Evolutionary conservation across 2,329 filamentous ascomycete genomes (phyloP).

Genomic region (Clarireedia monteithiana): DNA sequence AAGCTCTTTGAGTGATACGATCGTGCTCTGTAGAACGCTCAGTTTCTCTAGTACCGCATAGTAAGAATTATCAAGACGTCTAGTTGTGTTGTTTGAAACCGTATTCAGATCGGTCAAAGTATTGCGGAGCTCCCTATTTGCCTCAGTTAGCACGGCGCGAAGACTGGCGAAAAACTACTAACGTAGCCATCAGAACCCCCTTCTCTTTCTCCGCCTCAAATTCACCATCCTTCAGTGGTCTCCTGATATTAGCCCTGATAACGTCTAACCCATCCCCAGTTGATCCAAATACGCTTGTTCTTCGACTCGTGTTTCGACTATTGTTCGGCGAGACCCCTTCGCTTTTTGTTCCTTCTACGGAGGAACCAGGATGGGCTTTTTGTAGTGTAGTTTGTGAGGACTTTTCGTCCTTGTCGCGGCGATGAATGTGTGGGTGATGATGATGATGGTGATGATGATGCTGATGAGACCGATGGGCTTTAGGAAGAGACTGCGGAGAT

Average conservation of each 20-base stretch:
- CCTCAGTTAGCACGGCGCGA: conserved; percentile 1
- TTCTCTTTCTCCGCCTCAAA: conserved; percentile 36
- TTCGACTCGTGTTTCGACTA: conserved; percentile 38
- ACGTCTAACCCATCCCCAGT: conserved; percentile 10
- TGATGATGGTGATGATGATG: conserved; percentile 4
- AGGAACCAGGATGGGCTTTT: conserved; percentile 4
- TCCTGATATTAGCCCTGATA: conserved; percentile 10
- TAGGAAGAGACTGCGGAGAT: conserved; percentile 10
- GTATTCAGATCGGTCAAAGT: conserved; percentile 47
- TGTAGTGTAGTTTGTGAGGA: conserved; percentile 17
- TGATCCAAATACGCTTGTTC: conserved; percentile 34
- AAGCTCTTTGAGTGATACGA: conserved; percentile 59
- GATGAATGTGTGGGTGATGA: conserved; percentile 28
- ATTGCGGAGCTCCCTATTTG: conserved; percentile 42
- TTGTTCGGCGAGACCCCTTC: conserved; percentile 38
- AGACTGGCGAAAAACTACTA: conserved; percentile 17
- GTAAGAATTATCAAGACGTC: conserved; percentile 65
- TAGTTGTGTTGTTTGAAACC: conserved; percentile 54
- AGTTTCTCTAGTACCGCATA: conserved; percentile 65
- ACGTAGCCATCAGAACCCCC: conserved; percentile 35
- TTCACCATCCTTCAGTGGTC: conserved; percentile 32
- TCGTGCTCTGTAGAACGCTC: conserved; percentile 53
- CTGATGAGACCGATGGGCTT: conserved; percentile 33
- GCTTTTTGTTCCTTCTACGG: conserved; percentile 18
- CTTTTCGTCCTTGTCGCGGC: conserved; percentile 29